Conservation (phyloP, 2,329 filamentous ascomycete species). For the Fusarium mexicanum region DNA sequence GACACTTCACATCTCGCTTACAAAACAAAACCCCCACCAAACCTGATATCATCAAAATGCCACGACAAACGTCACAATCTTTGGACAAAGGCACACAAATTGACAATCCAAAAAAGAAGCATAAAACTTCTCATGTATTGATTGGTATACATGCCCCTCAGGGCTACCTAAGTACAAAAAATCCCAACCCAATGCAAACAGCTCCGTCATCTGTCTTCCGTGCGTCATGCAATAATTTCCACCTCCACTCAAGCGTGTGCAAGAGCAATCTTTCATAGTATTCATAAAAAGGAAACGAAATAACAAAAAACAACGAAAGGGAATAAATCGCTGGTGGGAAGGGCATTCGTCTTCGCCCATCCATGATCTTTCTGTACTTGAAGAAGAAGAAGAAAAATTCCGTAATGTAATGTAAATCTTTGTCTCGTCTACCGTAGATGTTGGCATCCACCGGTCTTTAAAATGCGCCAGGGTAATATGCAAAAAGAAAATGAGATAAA, state of each 20-base stretch:
- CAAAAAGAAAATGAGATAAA: not conserved
- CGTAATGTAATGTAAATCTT: constrained; percentile 10
- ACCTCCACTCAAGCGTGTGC: constrained; percentile 17
- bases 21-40: not conserved
- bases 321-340: constrained; percentile 28
- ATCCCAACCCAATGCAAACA: constrained; percentile 28
- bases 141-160: constrained; percentile 1
- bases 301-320: constrained; percentile 2
- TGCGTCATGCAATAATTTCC: constrained; percentile 28
- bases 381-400: not conserved
- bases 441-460: constrained; percentile 10
- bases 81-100: not conserved
- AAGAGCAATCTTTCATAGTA: constrained; percentile 23
- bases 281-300: not conserved
- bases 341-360: constrained; percentile 18
- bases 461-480: constrained; percentile 24
- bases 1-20: not conserved
- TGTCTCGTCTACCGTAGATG: constrained; percentile 21
- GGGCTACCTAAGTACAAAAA: not conserved
- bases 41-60: not conserved
- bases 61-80: not conserved
- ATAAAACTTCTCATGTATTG: not conserved
- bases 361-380: constrained; percentile 21
- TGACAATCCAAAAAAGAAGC: not conserved
- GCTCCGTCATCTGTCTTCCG: constrained; percentile 32